Conservation (phyloP, 192 early-diverging fungal species). For the Coemansia umbellata region DNA sequence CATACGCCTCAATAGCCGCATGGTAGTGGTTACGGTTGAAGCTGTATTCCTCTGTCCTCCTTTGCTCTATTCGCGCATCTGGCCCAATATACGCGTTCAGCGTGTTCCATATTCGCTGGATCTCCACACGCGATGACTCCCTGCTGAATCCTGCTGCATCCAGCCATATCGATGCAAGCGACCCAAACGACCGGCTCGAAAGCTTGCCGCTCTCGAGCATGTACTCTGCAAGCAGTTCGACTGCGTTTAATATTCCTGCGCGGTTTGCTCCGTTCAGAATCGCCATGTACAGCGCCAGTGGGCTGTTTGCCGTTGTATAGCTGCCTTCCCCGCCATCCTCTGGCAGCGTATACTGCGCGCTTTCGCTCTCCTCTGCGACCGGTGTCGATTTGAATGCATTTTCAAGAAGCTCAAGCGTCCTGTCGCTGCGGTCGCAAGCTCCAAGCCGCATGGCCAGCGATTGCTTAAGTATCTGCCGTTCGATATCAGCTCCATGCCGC, state of each 20-base stretch:
- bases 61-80: background rate
- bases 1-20: slow-evolving; percentile 36
- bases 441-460: slow-evolving; percentile 14
- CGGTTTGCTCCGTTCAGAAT: slow-evolving; percentile 35
- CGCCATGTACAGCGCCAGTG: slow-evolving; percentile 16
- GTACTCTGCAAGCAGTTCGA: slow-evolving; percentile 28
- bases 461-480: slow-evolving; percentile 8
- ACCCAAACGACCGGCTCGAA: slow-evolving; percentile 13
- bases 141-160: slow-evolving; percentile 18
- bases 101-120: slow-evolving; percentile 26
- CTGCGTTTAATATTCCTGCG: slow-evolving; percentile 15
- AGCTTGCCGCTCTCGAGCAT: slow-evolving; percentile 18
- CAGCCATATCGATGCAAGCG: slow-evolving; percentile 34
- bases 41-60: background rate
- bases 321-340: background rate
- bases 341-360: background rate
- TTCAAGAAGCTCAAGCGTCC: slow-evolving; percentile 17
- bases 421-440: background rate
- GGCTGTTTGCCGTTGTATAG: background rate
- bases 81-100: slow-evolving; percentile 10
- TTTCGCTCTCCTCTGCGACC: background rate
- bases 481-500: slow-evolving; percentile 22
- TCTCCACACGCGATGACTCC: slow-evolving; percentile 13
- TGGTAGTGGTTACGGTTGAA: slow-evolving; percentile 42
- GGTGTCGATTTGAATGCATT: slow-evolving; percentile 9